Conservation (phyloP, 2,329 filamentous ascomycete species). For the Fusarium scirpi region DNA sequence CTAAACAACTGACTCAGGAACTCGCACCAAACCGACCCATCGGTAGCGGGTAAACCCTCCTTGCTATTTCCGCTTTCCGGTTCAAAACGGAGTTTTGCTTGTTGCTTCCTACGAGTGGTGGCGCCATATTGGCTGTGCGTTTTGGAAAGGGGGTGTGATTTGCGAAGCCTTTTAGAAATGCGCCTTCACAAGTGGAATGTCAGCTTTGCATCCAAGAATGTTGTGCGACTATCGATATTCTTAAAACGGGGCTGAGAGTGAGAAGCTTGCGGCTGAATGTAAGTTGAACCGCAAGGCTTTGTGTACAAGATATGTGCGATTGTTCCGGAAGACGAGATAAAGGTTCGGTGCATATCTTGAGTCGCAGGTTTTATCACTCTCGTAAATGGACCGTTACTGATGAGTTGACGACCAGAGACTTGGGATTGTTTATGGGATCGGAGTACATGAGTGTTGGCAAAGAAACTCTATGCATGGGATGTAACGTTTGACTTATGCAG, state of each 20-base stretch:
- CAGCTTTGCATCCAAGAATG: background rate
- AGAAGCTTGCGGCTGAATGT: constrained; percentile 3
- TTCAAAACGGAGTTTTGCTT: constrained; percentile 19
- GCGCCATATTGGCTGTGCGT: constrained; percentile 17
- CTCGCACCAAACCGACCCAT: background rate
- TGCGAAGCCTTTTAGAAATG: background rate
- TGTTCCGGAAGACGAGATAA: constrained; percentile 8
- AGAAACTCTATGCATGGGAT: constrained; percentile 2
- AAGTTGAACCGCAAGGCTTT: background rate
- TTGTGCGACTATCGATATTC: constrained; percentile 7
- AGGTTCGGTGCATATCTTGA: background rate
- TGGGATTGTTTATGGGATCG: background rate
- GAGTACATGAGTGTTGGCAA: background rate
- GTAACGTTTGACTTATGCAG: constrained; percentile 18
- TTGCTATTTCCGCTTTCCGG: background rate
- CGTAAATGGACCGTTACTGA: background rate
- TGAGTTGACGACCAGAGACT: background rate
- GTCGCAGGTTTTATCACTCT: background rate
- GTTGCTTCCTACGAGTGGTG: background rate
- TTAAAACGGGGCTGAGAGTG: constrained; percentile 29
- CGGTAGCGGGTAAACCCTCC: background rate
- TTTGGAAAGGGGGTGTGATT: constrained; percentile 6
- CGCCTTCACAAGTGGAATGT: constrained; percentile 1
- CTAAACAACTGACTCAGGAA: background rate
- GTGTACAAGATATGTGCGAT: constrained; percentile 10